Conservation (phyloP, 2,329 filamentous ascomycete species). For the Talaromyces funiculosus region DNA sequence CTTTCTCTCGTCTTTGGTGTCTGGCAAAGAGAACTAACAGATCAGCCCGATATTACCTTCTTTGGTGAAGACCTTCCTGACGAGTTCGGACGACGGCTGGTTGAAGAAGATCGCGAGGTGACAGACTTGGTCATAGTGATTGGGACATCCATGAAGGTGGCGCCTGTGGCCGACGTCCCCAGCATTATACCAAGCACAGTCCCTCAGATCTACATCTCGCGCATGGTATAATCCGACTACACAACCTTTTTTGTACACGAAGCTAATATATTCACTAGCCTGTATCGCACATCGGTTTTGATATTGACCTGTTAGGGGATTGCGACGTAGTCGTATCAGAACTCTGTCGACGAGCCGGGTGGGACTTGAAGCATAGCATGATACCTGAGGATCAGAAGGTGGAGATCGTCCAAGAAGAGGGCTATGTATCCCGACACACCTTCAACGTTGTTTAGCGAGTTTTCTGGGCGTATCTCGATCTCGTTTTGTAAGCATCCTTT, state of each 20-base stretch:
- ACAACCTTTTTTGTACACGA: background rate
- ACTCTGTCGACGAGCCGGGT: conserved; percentile 73
- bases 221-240: conserved; percentile 50
- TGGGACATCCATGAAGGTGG: conserved; percentile 91
- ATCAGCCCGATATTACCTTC: conserved; percentile 86
- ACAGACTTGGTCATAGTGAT: conserved; percentile 93
- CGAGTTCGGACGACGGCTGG: conserved; percentile 72
- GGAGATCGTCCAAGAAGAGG: conserved; percentile 49
- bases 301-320: conserved; percentile 92
- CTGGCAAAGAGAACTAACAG: background rate
- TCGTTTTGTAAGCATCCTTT: conserved; percentile 4
- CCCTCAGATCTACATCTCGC: conserved; percentile 85
- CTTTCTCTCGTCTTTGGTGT: background rate
- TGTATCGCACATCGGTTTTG: conserved; percentile 85
- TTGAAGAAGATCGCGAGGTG: conserved; percentile 70
- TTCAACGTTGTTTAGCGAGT: conserved; percentile 39
- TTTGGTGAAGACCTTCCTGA: conserved; percentile 88
- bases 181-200: conserved; percentile 71
- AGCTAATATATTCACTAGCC: conserved; percentile 45
- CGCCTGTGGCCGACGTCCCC: conserved; percentile 87
- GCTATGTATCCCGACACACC: conserved; percentile 40
- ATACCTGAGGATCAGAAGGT: conserved; percentile 62
- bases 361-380: conserved; percentile 79
- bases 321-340: conserved; percentile 88
- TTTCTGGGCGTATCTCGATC: conserved; percentile 24